Evolutionary conservation across 139 green algal genomes (phyloP), one percentile per base, ranked within the genome.

Genomic region (Microglena sp.): DNA sequence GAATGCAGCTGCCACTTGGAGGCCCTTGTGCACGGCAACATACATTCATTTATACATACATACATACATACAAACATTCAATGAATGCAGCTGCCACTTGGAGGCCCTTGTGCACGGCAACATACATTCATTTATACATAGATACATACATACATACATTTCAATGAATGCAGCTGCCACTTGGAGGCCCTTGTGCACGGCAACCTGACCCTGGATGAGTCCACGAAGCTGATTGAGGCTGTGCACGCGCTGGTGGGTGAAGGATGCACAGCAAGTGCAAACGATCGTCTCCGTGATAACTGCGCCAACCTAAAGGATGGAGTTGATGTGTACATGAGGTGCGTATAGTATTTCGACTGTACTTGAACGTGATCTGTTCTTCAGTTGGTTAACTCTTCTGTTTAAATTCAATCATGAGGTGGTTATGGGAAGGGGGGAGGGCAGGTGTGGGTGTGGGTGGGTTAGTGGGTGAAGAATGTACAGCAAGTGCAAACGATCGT

Each of bases 111-210:
- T n/a, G n/a, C n/a, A n/a, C n/a, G n/a, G n/a, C n/a, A n/a, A n/a
- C n/a, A n/a, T n/a, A n/a, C n/a, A n/a, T n/a, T n/a, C n/a, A n/a
- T n/a, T n/a, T n/a, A n/a, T n/a, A n/a, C n/a, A n/a, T n/a, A n/a
- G n/a, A n/a, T n/a, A n/a, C n/a, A n/a, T n/a, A n/a, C n/a, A n/a
- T 50, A 18, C 40, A 50, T 50, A 18, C 40, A 18, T 18, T 50
- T 50, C 40, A 50, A 50, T 18, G 15, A 11, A 61, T 28, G 57
- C 29, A 59, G 57, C 8, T 75, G 79, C 56, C 84, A 91, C 76
- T 22, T 95, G 4, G 88, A 96, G 76, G 62, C 36, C 4, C 76
- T 96, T 33, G 46, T 91, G 33, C 69, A 89, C 44, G 91, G 91
- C 63, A 96, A 97, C 77, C 15, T 92, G n/a, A 75, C 62, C 0